phyloP scores from a whole-genome alignment of 768 basidiomycete species.

The Naganishia friedmannii region DNA sequence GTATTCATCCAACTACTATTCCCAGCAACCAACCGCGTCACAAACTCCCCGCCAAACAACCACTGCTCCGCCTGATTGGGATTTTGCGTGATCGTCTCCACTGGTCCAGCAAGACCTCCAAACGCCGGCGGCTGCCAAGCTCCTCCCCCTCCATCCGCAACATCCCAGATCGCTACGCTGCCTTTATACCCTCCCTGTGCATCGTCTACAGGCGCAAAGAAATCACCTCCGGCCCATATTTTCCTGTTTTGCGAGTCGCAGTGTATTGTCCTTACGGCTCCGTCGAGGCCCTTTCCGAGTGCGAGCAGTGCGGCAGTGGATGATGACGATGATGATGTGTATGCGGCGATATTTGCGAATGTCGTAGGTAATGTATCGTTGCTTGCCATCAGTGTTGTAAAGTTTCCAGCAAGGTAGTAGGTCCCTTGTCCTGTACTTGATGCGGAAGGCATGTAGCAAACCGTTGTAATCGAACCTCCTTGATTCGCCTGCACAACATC shows the following conservation, averaged over 20 bases:
- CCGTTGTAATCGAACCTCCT: conserved; percentile 72
- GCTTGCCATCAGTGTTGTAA: conserved; percentile 48
- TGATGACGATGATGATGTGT: not conserved
- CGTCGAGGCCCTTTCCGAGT: not conserved
- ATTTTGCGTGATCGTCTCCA: conserved; percentile 74
- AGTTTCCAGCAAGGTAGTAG: conserved; percentile 79
- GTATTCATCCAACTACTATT: conserved; percentile 46
- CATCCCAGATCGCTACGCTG: conserved; percentile 49
- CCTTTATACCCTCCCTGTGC: conserved; percentile 30
- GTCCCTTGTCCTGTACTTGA: conserved; percentile 50
- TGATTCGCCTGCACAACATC: conserved; percentile 65
- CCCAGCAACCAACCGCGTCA: conserved; percentile 65
- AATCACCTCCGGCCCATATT: conserved; percentile 52
- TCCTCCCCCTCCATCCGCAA: conserved; percentile 56
- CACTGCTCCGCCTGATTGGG: conserved; percentile 64
- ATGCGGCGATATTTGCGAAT: not conserved
- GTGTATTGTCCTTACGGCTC: conserved; percentile 63
- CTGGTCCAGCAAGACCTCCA: conserved; percentile 71
- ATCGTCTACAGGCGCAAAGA: conserved; percentile 24
- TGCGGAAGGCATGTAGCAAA: conserved; percentile 56
- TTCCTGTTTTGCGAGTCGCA: conserved; percentile 61
- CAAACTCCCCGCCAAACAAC: conserved; percentile 85
- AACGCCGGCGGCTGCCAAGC: conserved; percentile 60
- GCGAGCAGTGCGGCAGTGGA: not conserved
- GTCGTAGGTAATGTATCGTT: not conserved